Evolutionary conservation across 1,139 yeast species (phyloP).

Genomic region (Sugiyamaella japonica): DNA sequence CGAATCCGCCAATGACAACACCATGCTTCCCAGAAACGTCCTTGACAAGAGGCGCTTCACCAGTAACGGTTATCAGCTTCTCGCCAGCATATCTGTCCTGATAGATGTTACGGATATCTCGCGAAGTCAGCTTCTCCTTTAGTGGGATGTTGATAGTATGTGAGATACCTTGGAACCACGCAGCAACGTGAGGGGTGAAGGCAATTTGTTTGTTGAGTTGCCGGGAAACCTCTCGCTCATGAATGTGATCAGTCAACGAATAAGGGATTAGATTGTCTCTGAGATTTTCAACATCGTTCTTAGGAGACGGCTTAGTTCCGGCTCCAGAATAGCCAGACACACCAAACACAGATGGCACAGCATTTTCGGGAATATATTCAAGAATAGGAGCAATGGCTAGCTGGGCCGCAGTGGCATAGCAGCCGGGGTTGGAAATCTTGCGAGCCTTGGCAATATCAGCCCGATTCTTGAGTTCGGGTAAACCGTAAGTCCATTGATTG

Average conservation of each 20-base stretch:
- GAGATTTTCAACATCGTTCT: slow-evolving; percentile 76
- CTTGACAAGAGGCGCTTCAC: slow-evolving; percentile 89
- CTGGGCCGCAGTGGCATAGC: slow-evolving; percentile 98
- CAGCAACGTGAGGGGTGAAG: slow-evolving; percentile 96
- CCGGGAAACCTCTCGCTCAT: slow-evolving; percentile 85
- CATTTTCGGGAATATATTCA: slow-evolving; percentile 51
- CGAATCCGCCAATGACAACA: slow-evolving; percentile 92
- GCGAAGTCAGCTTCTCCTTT: slow-evolving; percentile 66
- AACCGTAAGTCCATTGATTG: slow-evolving; percentile 88
- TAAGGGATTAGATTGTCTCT: slow-evolving; percentile 88
- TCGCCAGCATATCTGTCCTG: slow-evolving; percentile 90
- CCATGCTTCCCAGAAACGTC: slow-evolving; percentile 95
- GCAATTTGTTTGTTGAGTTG: slow-evolving; percentile 80
- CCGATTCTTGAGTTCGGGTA: slow-evolving; percentile 74
- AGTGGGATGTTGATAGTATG: slow-evolving; percentile 91
- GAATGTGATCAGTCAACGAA: slow-evolving; percentile 93
- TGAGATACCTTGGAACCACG: slow-evolving; percentile 98
- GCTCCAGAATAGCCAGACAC: slow-evolving; percentile 99
- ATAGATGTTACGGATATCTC: slow-evolving; percentile 81
- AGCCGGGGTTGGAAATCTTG: slow-evolving; percentile 94
- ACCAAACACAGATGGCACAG: slow-evolving; percentile 85
- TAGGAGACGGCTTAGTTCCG: slow-evolving; percentile 97
- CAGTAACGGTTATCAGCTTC: slow-evolving; percentile 75
- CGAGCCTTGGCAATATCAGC: slow-evolving; percentile 65
- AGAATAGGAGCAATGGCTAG: slow-evolving; percentile 82